phyloP scores from a whole-genome alignment of 2,329 filamentous ascomycete species.

The Metarhizium robertsii region DNA sequence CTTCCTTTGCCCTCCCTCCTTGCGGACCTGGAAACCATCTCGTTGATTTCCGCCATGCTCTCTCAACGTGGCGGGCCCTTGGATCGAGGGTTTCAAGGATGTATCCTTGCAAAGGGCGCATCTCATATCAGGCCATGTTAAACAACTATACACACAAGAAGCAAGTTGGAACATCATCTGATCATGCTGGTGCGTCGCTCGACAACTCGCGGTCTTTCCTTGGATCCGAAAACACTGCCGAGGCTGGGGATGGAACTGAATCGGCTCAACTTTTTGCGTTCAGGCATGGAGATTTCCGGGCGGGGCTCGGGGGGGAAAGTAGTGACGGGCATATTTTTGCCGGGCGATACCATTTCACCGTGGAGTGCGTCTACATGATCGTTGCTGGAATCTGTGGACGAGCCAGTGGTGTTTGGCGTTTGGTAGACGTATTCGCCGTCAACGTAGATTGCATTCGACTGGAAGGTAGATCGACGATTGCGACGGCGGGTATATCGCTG shows the following conservation, averaged over 20 bases:
- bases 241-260: conserved; percentile 49
- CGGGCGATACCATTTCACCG: conserved; percentile 20
- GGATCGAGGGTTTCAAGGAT: not conserved
- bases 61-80: not conserved
- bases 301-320: conserved; percentile 13
- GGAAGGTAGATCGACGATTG: conserved; percentile 76
- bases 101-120: not conserved
- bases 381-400: conserved; percentile 37
- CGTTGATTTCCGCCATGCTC: no score
- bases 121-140: not conserved
- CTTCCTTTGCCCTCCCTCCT: not conserved
- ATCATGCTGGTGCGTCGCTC: conserved; percentile 35
- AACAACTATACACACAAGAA: not conserved
- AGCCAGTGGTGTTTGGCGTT: conserved; percentile 49
- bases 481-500: conserved; percentile 89
- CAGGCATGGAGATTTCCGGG: conserved; percentile 16
- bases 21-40: no score
- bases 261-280: conserved; percentile 43
- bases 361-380: conserved; percentile 26
- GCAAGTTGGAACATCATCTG: conserved; percentile 15
- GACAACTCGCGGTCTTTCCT: conserved; percentile 23
- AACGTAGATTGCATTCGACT: conserved; percentile 82
- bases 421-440: conserved; percentile 92
- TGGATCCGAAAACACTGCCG: conserved; percentile 25
- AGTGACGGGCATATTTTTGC: conserved; percentile 10